A percentile compares a stretch with the other conserved stretches of the same genome.
Conservation (phyloP, 2,329 filamentous ascomycete species). For the Diaporthe destruens region DNA sequence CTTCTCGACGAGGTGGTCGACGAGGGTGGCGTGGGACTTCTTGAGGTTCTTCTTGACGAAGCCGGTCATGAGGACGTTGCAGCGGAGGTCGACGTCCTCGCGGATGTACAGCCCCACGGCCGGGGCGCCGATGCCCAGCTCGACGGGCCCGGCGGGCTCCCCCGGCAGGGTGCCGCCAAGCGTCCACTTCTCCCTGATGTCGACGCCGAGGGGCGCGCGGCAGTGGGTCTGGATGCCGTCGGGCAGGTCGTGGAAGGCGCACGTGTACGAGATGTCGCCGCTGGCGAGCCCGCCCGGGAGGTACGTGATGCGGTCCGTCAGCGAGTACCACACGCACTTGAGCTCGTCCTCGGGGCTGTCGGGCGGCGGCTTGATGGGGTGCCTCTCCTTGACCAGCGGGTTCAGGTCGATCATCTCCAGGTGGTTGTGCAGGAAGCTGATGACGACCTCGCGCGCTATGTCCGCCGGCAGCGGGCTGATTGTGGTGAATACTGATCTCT, state of each 20-base stretch:
- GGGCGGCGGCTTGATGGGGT: constrained; percentile 74
- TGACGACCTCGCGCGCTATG: constrained; percentile 76
- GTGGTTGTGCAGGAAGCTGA: constrained; percentile 83
- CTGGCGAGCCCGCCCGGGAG: constrained; percentile 75
- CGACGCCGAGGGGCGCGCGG: constrained; percentile 84
- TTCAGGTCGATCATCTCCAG: constrained; percentile 89
- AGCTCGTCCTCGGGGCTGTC: constrained; percentile 79
- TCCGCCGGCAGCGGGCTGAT: constrained; percentile 80
- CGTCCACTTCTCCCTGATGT: constrained; percentile 83
- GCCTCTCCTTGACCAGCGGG: constrained; percentile 81
- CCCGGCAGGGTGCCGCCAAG: constrained; percentile 79
- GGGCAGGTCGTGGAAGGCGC: constrained; percentile 81
- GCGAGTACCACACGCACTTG: constrained; percentile 80
- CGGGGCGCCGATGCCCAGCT: constrained; percentile 76
- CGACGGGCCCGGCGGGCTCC: constrained; percentile 73
- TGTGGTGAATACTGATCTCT: constrained; percentile 79
- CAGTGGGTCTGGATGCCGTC: constrained; percentile 84
- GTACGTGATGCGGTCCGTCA: constrained; percentile 83
- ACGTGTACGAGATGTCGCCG: constrained; percentile 81
- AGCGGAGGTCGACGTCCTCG: constrained; percentile 88
- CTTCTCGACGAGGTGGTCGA: constrained; percentile 71
- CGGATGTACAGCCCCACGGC: constrained; percentile 79
- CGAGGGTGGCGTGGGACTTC: constrained; percentile 78
- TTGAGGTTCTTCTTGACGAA: constrained; percentile 89
- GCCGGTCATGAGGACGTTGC: constrained; percentile 79